Conservation (phyloP, 768 basidiomycete genomes). For the Xerocomus spinulosus region DNA sequence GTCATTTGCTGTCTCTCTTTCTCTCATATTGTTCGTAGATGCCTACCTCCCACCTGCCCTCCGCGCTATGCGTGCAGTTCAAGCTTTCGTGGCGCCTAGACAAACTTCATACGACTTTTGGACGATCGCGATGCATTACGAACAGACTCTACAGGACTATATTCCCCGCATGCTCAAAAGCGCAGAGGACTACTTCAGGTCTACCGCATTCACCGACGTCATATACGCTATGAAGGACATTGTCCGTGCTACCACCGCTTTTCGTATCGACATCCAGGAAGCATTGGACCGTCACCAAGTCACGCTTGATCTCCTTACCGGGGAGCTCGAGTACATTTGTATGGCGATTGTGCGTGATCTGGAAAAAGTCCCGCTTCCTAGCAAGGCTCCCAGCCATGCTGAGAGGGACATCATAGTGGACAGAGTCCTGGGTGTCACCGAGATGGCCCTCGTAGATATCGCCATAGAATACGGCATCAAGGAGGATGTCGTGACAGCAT, state of each 20-base stretch:
- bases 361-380: not conserved
- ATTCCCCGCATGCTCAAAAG: slow-evolving; percentile 4
- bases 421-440: slow-evolving; percentile 3
- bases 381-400: slow-evolving; percentile 2
- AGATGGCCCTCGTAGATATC: slow-evolving; percentile 2
- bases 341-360: slow-evolving; percentile 1
- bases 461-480: slow-evolving; percentile 2
- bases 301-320: slow-evolving; percentile 3
- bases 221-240: slow-evolving; percentile 5
- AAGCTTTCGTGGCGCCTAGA: not conserved
- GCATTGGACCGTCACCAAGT: slow-evolving; percentile 4
- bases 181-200: not conserved
- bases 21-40: too few relatives aligned
- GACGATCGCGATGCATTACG: slow-evolving; percentile 4
- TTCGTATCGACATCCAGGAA: slow-evolving; percentile 9
- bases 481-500: slow-evolving; percentile 1
- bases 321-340: slow-evolving; percentile 11
- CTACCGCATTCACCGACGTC: slow-evolving; percentile 6
- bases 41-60: not conserved
- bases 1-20: too few relatives aligned
- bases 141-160: slow-evolving; percentile 1
- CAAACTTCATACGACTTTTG: slow-evolving; percentile 6
- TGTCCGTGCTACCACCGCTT: slow-evolving; percentile 8
- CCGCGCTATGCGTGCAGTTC: not conserved
- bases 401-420: slow-evolving; percentile 6